Evolutionary conservation across 164 flowering plant genomes (phyloP), one percentile per base, ranked within the genome.

Genomic region (Berberis thunbergii): DNA sequence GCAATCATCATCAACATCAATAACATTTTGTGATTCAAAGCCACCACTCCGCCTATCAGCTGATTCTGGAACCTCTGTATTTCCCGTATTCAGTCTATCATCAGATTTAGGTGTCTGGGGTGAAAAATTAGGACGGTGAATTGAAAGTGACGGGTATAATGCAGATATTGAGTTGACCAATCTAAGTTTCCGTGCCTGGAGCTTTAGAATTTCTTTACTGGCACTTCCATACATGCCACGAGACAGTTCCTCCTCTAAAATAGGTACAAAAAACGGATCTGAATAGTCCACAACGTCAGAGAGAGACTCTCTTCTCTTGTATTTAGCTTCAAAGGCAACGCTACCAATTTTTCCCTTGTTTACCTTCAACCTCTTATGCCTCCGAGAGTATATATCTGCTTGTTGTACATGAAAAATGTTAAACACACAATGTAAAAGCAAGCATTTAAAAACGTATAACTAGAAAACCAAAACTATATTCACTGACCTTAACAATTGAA

Each of bases 161-260:
- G 67, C 61, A 55, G 53, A 54, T 6, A 63, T 7, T 11, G 45
- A 40, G 41, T 54, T 54, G 38, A 68, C 4, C 11, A 73, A 1
- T 50, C 73, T 61, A 69, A 55, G 60, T 49, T 64, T 61, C 13
- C 72, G 73, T 48, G 71, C 67, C 62, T 58, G n/a, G 58, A 81
- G 75, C 3, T 61, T 77, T 64, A 69, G 67, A 48, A 81, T 68
- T 0, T 76, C 83, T 59, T 74, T 71, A 3, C 80, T 76, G 2
- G 70, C 85, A 77, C 85, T 80, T 39, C 88, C 84, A 74, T 59
- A 83, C 54, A 70, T 77, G 3, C 77, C 74, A 53, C 43, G 63
- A 43, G 65, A 68, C 44, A 75, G 43, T 42, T 54, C 73, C 41
- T 71, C 71, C 67, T 64, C 11, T 53, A 74, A 8, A 69, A 65